phyloP scores from a whole-genome alignment of 2,329 filamentous ascomycete species.

The Penicillium capsulatum region DNA sequence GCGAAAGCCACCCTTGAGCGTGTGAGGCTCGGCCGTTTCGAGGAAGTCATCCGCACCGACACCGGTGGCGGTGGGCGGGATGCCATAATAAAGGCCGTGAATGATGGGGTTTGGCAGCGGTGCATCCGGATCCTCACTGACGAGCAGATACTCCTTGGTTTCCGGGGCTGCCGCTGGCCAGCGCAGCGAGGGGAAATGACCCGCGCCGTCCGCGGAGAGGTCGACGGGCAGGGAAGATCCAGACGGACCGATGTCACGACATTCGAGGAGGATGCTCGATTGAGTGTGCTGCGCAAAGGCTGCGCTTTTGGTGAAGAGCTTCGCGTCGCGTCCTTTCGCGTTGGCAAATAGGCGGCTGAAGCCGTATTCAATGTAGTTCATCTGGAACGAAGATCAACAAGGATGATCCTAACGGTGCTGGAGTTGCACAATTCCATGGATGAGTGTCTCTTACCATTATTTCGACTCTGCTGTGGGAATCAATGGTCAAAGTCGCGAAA shows the following conservation, averaged over 20 bases:
- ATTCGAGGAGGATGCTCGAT: slow-evolving; percentile 21
- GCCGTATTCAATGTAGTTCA: slow-evolving; percentile 19
- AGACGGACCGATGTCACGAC: slow-evolving; percentile 23
- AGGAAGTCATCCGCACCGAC: slow-evolving; percentile 40
- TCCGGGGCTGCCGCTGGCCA: slow-evolving; percentile 38
- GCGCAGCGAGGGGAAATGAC: slow-evolving; percentile 40
- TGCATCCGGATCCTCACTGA: slow-evolving; percentile 48
- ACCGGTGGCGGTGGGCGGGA: slow-evolving; percentile 34
- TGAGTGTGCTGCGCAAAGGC: slow-evolving; percentile 19
- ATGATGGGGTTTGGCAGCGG: slow-evolving; percentile 45
- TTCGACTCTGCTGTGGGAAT: not conserved
- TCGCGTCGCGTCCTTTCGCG: slow-evolving; percentile 18
- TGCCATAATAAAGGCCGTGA: slow-evolving; percentile 46
- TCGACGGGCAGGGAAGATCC: slow-evolving; percentile 31
- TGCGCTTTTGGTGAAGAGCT: slow-evolving; percentile 26
- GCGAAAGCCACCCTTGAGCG: slow-evolving; percentile 43
- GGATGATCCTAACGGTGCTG: not conserved
- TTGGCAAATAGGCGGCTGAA: slow-evolving; percentile 16
- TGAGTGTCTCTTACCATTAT: slow-evolving; percentile 2
- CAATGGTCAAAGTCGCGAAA: no score
- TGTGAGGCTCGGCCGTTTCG: slow-evolving; percentile 22
- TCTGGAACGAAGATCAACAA: slow-evolving; percentile 2
- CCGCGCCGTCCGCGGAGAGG: slow-evolving; percentile 40
- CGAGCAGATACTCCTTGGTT: slow-evolving; percentile 46
- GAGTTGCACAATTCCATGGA: slow-evolving; percentile 1